Percentiles rank a stretch among this genome's conserved stretches.
phyloP scores from a whole-genome alignment of 257 asterid species.

The Eucommia ulmoides region DNA sequence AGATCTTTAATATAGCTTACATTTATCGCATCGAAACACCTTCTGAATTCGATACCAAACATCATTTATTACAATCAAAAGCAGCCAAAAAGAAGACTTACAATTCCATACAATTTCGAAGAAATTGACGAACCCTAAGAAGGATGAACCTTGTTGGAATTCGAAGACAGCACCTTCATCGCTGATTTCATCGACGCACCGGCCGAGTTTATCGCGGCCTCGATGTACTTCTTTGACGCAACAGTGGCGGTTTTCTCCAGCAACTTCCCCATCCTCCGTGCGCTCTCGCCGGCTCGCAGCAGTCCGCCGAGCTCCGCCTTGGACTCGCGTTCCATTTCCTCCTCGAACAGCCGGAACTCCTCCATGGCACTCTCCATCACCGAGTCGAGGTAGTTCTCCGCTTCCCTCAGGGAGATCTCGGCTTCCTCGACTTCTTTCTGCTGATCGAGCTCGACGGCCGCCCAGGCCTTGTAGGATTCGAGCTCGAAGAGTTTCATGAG shows the following conservation, averaged over 20 bases:
- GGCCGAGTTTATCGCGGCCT: slow-evolving; percentile 69
- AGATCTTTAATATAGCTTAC: too few relatives aligned
- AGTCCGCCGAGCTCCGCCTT: slow-evolving; percentile 36
- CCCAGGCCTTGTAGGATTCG: slow-evolving; percentile 89
- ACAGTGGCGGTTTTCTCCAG: slow-evolving; percentile 49
- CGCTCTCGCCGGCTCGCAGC: slow-evolving; percentile 36
- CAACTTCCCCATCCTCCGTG: slow-evolving; percentile 43
- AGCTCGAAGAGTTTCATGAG: slow-evolving; percentile 74
- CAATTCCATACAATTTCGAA: too few relatives aligned
- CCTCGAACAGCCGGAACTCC: slow-evolving; percentile 61
- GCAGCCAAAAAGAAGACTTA: background rate
- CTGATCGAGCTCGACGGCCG: slow-evolving; percentile 53
- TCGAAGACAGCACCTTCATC: slow-evolving; percentile 32
- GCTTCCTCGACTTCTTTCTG: slow-evolving; percentile 27
- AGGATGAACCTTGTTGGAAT: slow-evolving; percentile 75
- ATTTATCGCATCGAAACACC: too few relatives aligned
- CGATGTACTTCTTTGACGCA: slow-evolving; percentile 69
- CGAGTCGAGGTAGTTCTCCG: slow-evolving; percentile 55
- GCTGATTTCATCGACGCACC: slow-evolving; percentile 77
- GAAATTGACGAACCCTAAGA: slow-evolving; percentile 43
- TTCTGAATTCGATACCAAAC: too few relatives aligned
- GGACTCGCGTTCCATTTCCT: slow-evolving; percentile 46
- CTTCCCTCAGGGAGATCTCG: slow-evolving; percentile 21
- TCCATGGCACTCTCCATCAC: slow-evolving; percentile 92
- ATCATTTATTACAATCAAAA: background rate